Evolutionary conservation across 2,329 filamentous ascomycete species (phyloP).

Genomic region (Aspergillus nomiae): DNA sequence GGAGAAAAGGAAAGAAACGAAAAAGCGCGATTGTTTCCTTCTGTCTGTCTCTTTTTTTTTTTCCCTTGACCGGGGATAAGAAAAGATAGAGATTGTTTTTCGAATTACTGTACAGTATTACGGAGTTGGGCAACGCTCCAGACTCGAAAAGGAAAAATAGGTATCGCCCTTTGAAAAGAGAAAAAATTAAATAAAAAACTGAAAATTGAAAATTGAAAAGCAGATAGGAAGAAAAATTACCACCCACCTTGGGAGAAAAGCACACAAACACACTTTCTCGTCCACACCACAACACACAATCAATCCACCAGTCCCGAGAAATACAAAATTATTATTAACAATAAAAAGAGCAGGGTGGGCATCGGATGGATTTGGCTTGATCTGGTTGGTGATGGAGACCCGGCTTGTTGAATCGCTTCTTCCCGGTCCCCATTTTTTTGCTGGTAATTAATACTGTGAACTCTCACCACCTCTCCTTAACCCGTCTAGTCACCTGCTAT

Average conservation of each 20-base stretch:
- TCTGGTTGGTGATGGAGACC: constrained; percentile 16
- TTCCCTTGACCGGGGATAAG: constrained; percentile 22
- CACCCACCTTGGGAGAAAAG: neutral
- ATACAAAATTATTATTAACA: constrained; percentile 2
- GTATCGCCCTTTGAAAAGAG: neutral
- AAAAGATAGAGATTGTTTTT: constrained; percentile 4
- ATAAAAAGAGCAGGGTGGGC: constrained; percentile 13
- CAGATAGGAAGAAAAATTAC: neutral
- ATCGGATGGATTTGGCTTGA: constrained; percentile 13
- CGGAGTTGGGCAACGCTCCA: neutral
- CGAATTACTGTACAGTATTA: constrained; percentile 4
- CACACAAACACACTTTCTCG: neutral
- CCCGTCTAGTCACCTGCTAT: neutral
- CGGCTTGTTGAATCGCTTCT: constrained; percentile 20
- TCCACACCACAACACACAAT: constrained; percentile 2
- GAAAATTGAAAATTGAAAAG: neutral
- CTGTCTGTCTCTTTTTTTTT: neutral
- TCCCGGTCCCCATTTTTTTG: constrained; percentile 19
- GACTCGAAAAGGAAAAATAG: neutral
- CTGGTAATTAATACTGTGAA: neutral
- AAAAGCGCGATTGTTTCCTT: constrained; percentile 20
- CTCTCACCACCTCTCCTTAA: neutral
- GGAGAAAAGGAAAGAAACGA: constrained; percentile 17
- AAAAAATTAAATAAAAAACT: neutral
- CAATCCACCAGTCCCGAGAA: constrained; percentile 1